phyloP scores from a whole-genome alignment of 2,329 filamentous ascomycete genomes.

The Mycocentrospora acerina region DNA sequence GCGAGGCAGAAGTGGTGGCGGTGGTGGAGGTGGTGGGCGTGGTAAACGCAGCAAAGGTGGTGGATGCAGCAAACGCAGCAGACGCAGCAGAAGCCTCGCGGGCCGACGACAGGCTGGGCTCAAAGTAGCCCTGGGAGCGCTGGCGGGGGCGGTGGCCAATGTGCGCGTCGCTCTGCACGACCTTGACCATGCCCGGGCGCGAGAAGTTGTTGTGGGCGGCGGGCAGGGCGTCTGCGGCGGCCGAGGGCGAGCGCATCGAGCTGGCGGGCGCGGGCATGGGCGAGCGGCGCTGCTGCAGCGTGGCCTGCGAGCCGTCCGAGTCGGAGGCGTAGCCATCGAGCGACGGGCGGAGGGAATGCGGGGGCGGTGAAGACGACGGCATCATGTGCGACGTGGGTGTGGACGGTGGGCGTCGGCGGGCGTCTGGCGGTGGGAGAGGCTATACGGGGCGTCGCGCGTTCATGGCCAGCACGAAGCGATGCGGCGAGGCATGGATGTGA shows the following conservation, averaged over 20 bases:
- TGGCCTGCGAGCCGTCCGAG: slow-evolving; percentile 45
- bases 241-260: slow-evolving; percentile 22
- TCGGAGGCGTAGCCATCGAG: slow-evolving; percentile 39
- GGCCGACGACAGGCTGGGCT: slow-evolving; percentile 68
- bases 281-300: slow-evolving; percentile 41
- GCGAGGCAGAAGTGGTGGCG: no score
- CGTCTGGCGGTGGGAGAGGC: no score
- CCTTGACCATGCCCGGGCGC: slow-evolving; percentile 40
- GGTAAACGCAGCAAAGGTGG: no score
- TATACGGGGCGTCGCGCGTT: no score
- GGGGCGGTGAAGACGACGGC: slow-evolving; percentile 35
- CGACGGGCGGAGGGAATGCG: slow-evolving; percentile 33
- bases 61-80: no score
- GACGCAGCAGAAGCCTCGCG: slow-evolving; percentile 29
- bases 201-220: slow-evolving; percentile 39
- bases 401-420: neutral
- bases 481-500: no score
- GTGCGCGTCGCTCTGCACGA: slow-evolving; percentile 27
- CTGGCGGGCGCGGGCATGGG: slow-evolving; percentile 40
- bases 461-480: no score
- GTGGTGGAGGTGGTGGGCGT: no score
- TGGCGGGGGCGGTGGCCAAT: slow-evolving; percentile 63
- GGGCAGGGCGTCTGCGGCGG: slow-evolving; percentile 18
- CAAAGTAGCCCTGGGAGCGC: slow-evolving; percentile 74
- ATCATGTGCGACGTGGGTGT: slow-evolving; percentile 17